Conservation (phyloP, 768 basidiomycete genomes). For the Boletus sp. region DNA sequence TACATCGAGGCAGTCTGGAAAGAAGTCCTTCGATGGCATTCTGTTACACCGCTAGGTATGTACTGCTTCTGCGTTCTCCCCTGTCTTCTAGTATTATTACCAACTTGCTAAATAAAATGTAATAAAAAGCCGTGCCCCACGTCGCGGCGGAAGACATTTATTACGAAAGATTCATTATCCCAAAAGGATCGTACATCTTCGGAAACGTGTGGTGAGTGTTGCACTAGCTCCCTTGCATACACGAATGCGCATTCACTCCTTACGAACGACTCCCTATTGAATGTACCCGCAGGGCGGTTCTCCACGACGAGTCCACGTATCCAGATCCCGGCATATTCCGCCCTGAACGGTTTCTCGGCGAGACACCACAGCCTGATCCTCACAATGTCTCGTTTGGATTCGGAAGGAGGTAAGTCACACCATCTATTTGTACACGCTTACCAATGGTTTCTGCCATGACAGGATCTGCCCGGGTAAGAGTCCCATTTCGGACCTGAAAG, state of each 20-base stretch:
- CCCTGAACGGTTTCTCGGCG: constrained; percentile 33
- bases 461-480: constrained; percentile 1
- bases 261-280: background rate
- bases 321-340: constrained; percentile 31
- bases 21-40: no score
- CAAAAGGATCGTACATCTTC: constrained; percentile 17
- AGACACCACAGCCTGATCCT: constrained; percentile 15
- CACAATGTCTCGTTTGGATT: constrained; percentile 22
- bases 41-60: background rate
- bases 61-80: background rate
- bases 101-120: no score
- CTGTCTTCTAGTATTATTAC: background rate
- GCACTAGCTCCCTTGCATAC: no score
- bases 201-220: no score
- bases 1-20: no score
- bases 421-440: no score
- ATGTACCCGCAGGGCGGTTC: constrained; percentile 44
- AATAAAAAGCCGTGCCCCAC: no score
- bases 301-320: constrained; percentile 44
- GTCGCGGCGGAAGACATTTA: no score
- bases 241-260: background rate
- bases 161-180: background rate
- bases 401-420: no score
- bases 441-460: background rate
- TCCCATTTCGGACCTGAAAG: no score